Percentiles rank a stretch among this genome's conserved stretches.
Evolutionary conservation across 495 filamentous ascomycete genomes (phyloP).

Genomic region (Lophiotrema nucula): DNA sequence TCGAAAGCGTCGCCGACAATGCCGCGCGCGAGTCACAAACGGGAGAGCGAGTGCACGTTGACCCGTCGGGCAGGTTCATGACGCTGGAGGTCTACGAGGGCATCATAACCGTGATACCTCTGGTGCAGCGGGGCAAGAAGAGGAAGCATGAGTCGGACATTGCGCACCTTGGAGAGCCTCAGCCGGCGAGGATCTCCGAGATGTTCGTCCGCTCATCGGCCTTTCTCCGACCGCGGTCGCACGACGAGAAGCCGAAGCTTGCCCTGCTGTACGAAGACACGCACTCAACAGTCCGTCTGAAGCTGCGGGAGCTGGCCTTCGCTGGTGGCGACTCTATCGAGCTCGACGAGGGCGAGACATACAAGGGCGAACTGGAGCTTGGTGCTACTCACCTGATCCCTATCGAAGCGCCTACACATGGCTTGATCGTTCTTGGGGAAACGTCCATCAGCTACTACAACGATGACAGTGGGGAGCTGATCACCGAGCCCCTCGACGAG

Average conservation of each 20-base stretch:
- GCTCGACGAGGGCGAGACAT: constrained; percentile 51
- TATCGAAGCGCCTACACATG: constrained; percentile 59
- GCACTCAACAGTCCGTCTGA: constrained; percentile 60
- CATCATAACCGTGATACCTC: constrained; percentile 71
- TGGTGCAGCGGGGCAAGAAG: constrained; percentile 63
- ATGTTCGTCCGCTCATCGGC: constrained; percentile 78
- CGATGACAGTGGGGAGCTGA: constrained; percentile 62
- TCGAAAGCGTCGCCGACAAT: constrained; percentile 72
- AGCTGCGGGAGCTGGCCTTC: constrained; percentile 57
- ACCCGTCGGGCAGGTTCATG: constrained; percentile 79
- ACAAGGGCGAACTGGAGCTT: constrained; percentile 62
- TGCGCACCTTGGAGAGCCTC: constrained; percentile 64
- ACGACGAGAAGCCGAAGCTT: constrained; percentile 64
- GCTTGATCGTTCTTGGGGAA: constrained; percentile 78
- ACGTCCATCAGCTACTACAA: constrained; percentile 80
- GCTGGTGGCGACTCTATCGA: constrained; percentile 47
- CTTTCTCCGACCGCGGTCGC: constrained; percentile 59
- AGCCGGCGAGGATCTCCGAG: constrained; percentile 76
- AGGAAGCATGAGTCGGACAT: constrained; percentile 49
- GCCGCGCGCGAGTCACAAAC: constrained; percentile 76
- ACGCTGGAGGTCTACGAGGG: constrained; percentile 88
- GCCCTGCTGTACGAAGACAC: constrained; percentile 81
- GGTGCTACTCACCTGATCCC: constrained; percentile 83
- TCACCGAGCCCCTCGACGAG: constrained; percentile 62
- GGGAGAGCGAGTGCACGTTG: constrained; percentile 73